Evolutionary conservation across 2,329 filamentous ascomycete genomes (phyloP), one percentile per base, ranked within the genome.

Genomic region (Calonectria fujianensis): DNA sequence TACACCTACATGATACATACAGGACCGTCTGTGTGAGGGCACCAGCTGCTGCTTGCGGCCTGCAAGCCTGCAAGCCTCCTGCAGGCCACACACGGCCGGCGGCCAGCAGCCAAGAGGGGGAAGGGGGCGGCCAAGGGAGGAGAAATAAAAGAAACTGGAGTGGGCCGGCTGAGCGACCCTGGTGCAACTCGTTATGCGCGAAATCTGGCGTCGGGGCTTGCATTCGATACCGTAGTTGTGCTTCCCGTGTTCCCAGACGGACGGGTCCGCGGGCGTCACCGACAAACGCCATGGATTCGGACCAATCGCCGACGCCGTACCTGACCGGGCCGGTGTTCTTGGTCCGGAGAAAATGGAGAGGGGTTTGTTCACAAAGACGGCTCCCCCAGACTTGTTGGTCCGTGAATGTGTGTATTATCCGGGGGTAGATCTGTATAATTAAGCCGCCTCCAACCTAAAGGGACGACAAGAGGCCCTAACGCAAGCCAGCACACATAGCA

Each of bases 281-380:
- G 70, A 74, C 77, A 75, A 75, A 76, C 69, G 57, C 66, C 70
- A 75, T 45, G 45, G 57, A 41, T 66, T 75, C 75, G 75, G 75
- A 52, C 73, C 78, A 80, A 79, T 73, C 75, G 72, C 74, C 70
- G 68, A 68, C 29, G 61, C 57, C 24, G 66, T 66, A 50, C 59
- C 39, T 76, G 67, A 67, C 77, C 79, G 78, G 79, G 70, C 79
- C 80, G 76, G 75, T 73, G 65, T 59, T 70, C 24, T 61, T 74
- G 39, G 31, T n/a, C 41, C 50, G 68, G 48, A 48, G 61, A 39
- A 70, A 37, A 63, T 65, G 67, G 73, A 72, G 45, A 51, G 57
- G 74, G 57, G 64, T 59, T 41, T 69, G 61, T 45, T 57, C 52
- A 64, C 51, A 63, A 63, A 68, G 69, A 69, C 69, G 48, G 52